These are phyloP conservation scores for Stachybotrys chlorohalonatus DNA, from an alignment of 2,329 filamentous ascomycete genomes.

Conservation along the genomic window DNA sequence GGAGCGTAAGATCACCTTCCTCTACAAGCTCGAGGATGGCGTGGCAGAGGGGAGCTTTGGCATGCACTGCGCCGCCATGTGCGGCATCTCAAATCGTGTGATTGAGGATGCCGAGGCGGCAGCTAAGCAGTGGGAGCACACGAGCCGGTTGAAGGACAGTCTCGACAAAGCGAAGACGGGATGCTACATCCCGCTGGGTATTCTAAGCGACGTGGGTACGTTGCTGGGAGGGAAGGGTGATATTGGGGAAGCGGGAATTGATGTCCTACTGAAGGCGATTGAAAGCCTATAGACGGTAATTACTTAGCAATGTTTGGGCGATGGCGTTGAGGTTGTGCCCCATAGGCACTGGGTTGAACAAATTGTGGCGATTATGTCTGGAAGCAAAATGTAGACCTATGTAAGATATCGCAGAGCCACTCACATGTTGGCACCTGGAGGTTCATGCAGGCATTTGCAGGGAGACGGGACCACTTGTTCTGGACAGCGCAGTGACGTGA, in stretches of 20 bases:
- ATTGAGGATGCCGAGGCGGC: constrained; percentile 83
- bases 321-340: not conserved
- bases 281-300: constrained; percentile 38
- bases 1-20: constrained; percentile 81
- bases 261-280: constrained; percentile 52
- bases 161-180: constrained; percentile 71
- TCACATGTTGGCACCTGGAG: not conserved
- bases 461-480: not conserved
- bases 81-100: constrained; percentile 75
- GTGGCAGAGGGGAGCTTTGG: constrained; percentile 95
- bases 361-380: no score
- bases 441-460: not conserved
- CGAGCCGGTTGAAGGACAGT: constrained; percentile 79
- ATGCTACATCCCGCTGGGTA: constrained; percentile 73
- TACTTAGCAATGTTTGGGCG: not conserved
- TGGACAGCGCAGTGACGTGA: not conserved
- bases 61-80: constrained; percentile 99
- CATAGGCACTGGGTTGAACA: not conserved
- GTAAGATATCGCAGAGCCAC: no score
- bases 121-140: constrained; percentile 91
- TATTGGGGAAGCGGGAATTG: constrained; percentile 41
- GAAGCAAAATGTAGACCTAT: no score
- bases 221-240: constrained; percentile 53
- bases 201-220: constrained; percentile 81
- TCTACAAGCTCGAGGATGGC: constrained; percentile 89